Percentiles rank a stretch among this genome's conserved stretches.
phyloP scores from a whole-genome alignment of 805 yeast species.

The Brettanomyces nanus region DNA sequence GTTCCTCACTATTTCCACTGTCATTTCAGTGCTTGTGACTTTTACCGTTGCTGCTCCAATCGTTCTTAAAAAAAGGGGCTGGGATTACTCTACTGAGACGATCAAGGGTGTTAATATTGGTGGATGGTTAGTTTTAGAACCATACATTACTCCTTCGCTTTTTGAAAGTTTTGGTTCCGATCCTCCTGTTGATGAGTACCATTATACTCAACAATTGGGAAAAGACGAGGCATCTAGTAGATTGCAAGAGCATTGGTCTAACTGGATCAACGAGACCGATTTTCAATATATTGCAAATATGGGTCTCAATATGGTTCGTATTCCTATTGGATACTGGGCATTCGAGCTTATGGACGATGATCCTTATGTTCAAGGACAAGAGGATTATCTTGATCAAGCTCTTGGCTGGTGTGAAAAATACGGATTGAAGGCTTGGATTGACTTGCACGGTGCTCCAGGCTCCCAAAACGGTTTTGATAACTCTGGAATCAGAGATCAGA shows the following conservation, averaged over 20 bases:
- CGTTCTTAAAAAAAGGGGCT: constrained; percentile 24
- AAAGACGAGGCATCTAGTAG: constrained; percentile 32
- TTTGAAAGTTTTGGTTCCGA: constrained; percentile 43
- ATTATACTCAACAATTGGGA: constrained; percentile 43
- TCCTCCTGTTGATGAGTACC: constrained; percentile 56
- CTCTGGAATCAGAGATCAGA: constrained; percentile 52
- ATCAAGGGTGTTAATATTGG: constrained; percentile 72
- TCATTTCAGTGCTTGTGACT: constrained; percentile 4
- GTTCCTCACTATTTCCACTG: not conserved
- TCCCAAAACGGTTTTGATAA: constrained; percentile 85
- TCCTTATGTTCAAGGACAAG: constrained; percentile 63
- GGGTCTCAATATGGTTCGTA: constrained; percentile 64
- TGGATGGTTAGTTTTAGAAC: constrained; percentile 86
- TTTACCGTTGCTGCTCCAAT: constrained; percentile 15
- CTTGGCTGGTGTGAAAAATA: constrained; percentile 58
- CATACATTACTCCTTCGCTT: constrained; percentile 75
- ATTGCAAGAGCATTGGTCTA: constrained; percentile 45
- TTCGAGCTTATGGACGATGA: constrained; percentile 42
- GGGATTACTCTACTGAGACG: constrained; percentile 23
- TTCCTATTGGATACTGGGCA: constrained; percentile 83
- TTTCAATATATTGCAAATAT: constrained; percentile 38
- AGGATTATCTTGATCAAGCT: constrained; percentile 53
- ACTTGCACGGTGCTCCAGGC: constrained; percentile 77
- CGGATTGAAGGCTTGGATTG: constrained; percentile 63
- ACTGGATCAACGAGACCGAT: constrained; percentile 54